Evolutionary conservation across 441 rosid genomes (phyloP), one percentile per base, ranked within the genome.

Genomic region (Populus hybrid): DNA sequence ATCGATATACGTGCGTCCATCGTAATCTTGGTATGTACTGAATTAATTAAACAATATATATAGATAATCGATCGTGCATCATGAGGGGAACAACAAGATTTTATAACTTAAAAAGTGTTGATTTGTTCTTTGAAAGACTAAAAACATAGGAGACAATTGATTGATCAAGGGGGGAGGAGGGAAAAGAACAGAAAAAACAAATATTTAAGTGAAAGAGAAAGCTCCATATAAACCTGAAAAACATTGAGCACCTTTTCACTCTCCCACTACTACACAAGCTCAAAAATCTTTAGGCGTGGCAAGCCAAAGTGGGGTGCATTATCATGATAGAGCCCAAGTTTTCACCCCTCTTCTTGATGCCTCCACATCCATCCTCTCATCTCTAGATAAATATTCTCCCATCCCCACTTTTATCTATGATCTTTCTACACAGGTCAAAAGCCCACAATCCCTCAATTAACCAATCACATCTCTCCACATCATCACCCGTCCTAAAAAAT

Each of bases 231-330:
- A 83, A 77, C 81, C 83, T 77, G 74, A 74, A 81, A 83, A 82
- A 30, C 32, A 30, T 30, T 30, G 32, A 30, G 32, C 85, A 83
- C 84, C 72, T 57, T 81, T 18, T 34, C 42, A n/a, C 35, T 6
- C 72, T 77, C 82, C 85, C 32, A 30, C 32, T 30, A 40, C 12
- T 81, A 89, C 85, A 90, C 72, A 75, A 79, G 71, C 84, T 86
- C 86, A 85, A 83, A 87, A 90, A 86, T 30, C 84, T 83, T 82
- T 85, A 87, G 97, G 97, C 94, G 92, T 92, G 98, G 86, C 89
- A 85, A 38, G 73, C 88, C 86, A 81, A 83, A 92, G 96, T 94
- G 95, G 98, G 92, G 88, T 80, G 93, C 97, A 91, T 86, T 77
- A 94, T 94, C 94, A 93, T 91, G 64, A 83, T 82, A 59, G 71